Percentiles rank a stretch among this genome's conserved stretches.
These are phyloP conservation scores for Atkinsonella texensis DNA, from an alignment of 2,329 filamentous ascomycete species.

Conservation along the genomic window DNA sequence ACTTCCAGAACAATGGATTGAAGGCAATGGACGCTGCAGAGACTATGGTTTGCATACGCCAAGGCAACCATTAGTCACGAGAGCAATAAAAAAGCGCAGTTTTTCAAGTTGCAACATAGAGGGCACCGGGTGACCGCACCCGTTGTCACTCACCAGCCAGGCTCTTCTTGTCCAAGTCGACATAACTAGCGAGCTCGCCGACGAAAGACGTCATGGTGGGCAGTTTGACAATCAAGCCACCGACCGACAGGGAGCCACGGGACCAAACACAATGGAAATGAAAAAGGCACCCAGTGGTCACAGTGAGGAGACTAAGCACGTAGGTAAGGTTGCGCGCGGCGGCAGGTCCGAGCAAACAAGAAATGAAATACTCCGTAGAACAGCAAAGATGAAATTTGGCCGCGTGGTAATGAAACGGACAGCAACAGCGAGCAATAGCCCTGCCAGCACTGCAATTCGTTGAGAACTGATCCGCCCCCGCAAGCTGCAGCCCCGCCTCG, in stretches of 20 bases:
- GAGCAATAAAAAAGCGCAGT: neutral
- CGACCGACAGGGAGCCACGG: no score
- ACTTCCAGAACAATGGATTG: slow-evolving; percentile 99
- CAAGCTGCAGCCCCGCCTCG: neutral
- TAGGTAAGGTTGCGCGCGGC: neutral
- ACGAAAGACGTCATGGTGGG: slow-evolving; percentile 27
- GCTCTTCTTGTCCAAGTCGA: slow-evolving; percentile 57
- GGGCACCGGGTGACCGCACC: neutral
- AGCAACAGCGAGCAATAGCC: neutral
- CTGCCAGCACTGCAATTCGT: neutral
- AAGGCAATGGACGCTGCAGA: slow-evolving; percentile 75
- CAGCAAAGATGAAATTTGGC: no score
- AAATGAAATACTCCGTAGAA: neutral
- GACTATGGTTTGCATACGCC: slow-evolving; percentile 36
- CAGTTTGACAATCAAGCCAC: neutral
- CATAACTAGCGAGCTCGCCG: slow-evolving; percentile 44
- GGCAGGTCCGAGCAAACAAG: no score
- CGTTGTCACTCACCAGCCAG: slow-evolving; percentile 43
- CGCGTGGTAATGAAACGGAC: neutral
- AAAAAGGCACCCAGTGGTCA: neutral
- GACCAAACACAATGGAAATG: neutral
- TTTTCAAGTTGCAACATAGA: neutral
- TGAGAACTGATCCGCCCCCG: neutral
- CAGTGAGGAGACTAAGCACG: neutral
- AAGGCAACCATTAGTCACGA: slow-evolving; percentile 5